These are phyloP conservation scores for Melampsora americana DNA, from an alignment of 1,284 basidiomycete genomes.

Conservation along the genomic window DNA sequence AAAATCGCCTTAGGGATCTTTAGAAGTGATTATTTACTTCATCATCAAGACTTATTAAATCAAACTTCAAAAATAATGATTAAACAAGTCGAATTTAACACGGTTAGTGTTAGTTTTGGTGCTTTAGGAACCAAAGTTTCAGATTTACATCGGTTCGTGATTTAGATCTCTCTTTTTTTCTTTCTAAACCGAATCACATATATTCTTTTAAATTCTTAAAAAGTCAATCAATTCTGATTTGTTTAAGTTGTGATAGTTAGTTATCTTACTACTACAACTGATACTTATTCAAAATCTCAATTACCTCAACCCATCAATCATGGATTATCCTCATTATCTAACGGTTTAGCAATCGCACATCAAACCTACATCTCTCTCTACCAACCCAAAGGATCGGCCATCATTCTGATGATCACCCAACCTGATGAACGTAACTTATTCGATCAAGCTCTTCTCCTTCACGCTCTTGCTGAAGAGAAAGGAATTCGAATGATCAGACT, in stretches of 20 bases:
- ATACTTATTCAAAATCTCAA: conserved; percentile 16
- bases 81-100: conserved; percentile 98
- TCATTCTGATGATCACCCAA: conserved; percentile 84
- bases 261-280: conserved; percentile 16
- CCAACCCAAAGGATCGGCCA: not conserved
- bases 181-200: not conserved
- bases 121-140: conserved; percentile 70
- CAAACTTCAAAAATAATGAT: conserved; percentile 58
- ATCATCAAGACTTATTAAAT: conserved; percentile 56
- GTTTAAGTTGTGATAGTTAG: not conserved
- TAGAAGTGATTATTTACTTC: conserved; percentile 91
- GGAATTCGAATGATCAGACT: conserved; percentile 46
- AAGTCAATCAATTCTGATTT: too few relatives aligned
- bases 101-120: conserved; percentile 89
- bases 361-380: not conserved
- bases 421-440: conserved; percentile 90
- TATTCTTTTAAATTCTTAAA: too few relatives aligned
- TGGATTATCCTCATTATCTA: conserved; percentile 10
- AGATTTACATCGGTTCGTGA: conserved; percentile 69
- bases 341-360: conserved; percentile 22
- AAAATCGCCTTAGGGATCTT: conserved; percentile 82
- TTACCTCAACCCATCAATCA: conserved; percentile 7
- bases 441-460: conserved; percentile 86
- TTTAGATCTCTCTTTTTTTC: not conserved
- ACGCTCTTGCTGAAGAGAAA: conserved; percentile 72